Base-by-base conservation (phyloP, 768 basidiomycete species). In the Boletus vermiculosoides region DNA sequence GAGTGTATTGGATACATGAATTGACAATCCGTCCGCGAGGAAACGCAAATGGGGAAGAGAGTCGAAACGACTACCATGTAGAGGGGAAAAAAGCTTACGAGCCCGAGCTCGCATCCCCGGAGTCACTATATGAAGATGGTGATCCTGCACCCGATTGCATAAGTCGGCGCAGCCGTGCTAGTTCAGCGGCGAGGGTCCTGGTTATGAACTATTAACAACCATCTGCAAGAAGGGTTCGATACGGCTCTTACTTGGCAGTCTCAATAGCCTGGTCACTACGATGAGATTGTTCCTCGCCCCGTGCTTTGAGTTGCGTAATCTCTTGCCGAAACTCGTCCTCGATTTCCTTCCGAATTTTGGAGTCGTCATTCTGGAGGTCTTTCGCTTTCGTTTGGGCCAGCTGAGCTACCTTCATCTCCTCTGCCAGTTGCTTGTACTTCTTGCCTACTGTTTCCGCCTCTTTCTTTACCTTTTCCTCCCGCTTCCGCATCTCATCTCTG, bases 371-470 rank as follows among this genome's bases (percentile, higher is more conserved):
- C 58, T 75, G 75, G 49, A 87, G 70, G 56, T 71, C 73, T 68
- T 79, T 78, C 47, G 88, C 75, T 59, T 76, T 76, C 56, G 73
- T 72, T 57, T 78, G 75, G 16, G 72, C 73, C 28, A 71, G 73
- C 50, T 81, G 80, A n/a, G 77, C 77, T 25, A 70, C 74, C 74
- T 83, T 77, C 56, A 87, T 76, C 69, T 90, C 83, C 64, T 87
- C 83, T 15, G 86, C 71, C 34, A 92, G 72, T 60, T 77, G 75
- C 52, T 75, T 72, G 64, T 93, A 92, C 77, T 90, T 90, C 68
- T 82, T 82, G 45, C 84, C 85, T 50, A 86, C 65, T 23, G 77
- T 78, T 66, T 92, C 87, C 12, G 82, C 84, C 70, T 94, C 92
- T 41, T 71, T 75, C 60, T 80, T 80, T 67, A 84, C 78, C 66